Base-by-base conservation (phyloP, 495 filamentous ascomycete species). In the Penicillium argentinense region DNA sequence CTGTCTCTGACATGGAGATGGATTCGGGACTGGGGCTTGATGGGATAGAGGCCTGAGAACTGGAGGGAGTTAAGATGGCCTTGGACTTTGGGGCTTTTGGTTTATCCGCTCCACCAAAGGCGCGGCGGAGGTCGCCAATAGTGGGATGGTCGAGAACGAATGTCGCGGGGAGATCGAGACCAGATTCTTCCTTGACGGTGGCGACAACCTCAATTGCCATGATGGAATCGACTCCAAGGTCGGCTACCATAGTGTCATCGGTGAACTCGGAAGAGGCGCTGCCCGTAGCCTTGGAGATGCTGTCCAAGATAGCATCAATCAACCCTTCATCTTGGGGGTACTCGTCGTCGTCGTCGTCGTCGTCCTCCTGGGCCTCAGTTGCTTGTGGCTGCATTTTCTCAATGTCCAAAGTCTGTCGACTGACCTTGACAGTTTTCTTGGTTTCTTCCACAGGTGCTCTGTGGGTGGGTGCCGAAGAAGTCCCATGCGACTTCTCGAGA, bases 171-270 rank as follows among this genome's bases (percentile, higher is more conserved):
- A 48, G 28, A 2, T 73, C 65, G 9, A 75, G 17, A 6, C 56
- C 59, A 72, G 53, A 22, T 63, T 62, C 41, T 73, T 66, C 2
- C 61, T 51, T 23, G 77, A 62, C 39, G 59, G 62, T 14, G 7
- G 29, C 28, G 1, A 51, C 58, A 14, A 64, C 42, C 22, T 79
- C 70, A 16, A 62, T 67, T 3, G 67, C 60, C 42, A 81, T 49
- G 4, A 83, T 63, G 3, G 75, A 79, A 53, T 83, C 78, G 4
- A 82, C 56, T 1, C 79, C 79, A 21, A 81, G 36, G 30, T 75
- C 70, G 25, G n/a, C n/a, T n/a, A n/a, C n/a, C n/a, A n/a, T n/a
- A n/a, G n/a, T n/a, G n/a, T n/a, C n/a, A n/a, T n/a, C n/a, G n/a
- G n/a, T n/a, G n/a, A n/a, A n/a, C n/a, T n/a, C 25, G 25, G 25